Evolutionary conservation across 2,329 filamentous ascomycete genomes (phyloP).

Genomic region (Colletotrichum australisinense): DNA sequence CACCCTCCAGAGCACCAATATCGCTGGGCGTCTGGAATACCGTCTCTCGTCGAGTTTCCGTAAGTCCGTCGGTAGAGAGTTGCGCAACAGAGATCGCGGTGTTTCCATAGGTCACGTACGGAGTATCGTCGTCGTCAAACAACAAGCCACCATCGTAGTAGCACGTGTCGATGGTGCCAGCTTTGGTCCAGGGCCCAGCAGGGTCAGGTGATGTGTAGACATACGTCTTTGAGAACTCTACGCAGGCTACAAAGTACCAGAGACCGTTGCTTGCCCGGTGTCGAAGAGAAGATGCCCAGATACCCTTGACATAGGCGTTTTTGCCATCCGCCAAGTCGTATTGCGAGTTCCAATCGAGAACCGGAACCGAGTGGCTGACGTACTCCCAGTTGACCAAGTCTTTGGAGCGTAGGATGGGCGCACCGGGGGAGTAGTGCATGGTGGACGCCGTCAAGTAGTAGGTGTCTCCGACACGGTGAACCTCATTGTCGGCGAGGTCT

Average conservation of each 20-base stretch:
- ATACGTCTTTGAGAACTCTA: slow-evolving; percentile 29
- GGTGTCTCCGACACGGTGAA: slow-evolving; percentile 58
- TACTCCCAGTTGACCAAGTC: slow-evolving; percentile 62
- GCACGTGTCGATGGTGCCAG: slow-evolving; percentile 42
- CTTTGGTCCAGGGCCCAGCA: slow-evolving; percentile 1
- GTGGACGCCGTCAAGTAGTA: slow-evolving; percentile 65
- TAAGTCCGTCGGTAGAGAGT: slow-evolving; percentile 56
- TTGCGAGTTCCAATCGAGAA: slow-evolving; percentile 51
- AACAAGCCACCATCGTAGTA: slow-evolving; percentile 60
- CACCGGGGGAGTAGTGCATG: slow-evolving; percentile 64
- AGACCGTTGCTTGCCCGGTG: slow-evolving; percentile 45
- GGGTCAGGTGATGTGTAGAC: slow-evolving; percentile 39
- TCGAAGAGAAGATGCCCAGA: slow-evolving; percentile 64
- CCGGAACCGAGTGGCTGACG: slow-evolving; percentile 52
- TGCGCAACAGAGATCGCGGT: slow-evolving; percentile 54
- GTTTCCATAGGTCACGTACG: slow-evolving; percentile 59
- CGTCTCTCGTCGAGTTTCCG: slow-evolving; percentile 51
- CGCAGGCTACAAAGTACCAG: slow-evolving; percentile 35
- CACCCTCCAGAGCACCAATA: slow-evolving; percentile 56
- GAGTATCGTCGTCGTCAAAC: slow-evolving; percentile 59
- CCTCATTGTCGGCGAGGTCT: slow-evolving; percentile 62
- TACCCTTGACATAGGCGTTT: slow-evolving; percentile 62
- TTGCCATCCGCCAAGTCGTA: slow-evolving; percentile 55
- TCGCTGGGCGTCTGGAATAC: slow-evolving; percentile 11
- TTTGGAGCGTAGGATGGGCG: slow-evolving; percentile 62